A percentile compares a stretch with the other conserved stretches of the same genome.
phyloP scores from a whole-genome alignment of 345 rosid genomes.

The Isatis tinctoria region DNA sequence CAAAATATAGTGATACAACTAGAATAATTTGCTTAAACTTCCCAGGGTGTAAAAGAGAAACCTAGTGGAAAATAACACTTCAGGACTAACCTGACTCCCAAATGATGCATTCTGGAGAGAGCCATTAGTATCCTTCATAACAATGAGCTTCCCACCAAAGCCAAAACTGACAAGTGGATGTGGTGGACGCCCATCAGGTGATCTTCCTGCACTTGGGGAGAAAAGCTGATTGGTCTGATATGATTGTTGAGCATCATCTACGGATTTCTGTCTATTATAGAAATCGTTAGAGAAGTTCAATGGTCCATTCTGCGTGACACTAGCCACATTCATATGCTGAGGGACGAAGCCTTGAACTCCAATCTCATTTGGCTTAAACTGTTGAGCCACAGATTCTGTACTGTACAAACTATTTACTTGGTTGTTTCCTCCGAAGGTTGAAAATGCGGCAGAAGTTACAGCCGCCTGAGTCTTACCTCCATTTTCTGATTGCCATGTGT shows the following conservation, averaged over 20 bases:
- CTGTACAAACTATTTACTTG: slow-evolving; percentile 43
- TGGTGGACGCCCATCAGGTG: slow-evolving; percentile 94
- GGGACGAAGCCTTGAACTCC: slow-evolving; percentile 42
- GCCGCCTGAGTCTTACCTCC: slow-evolving; percentile 18
- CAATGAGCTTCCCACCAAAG: slow-evolving; percentile 93
- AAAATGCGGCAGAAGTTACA: slow-evolving; percentile 19
- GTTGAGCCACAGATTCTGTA: slow-evolving; percentile 37
- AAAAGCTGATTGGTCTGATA: slow-evolving; percentile 55
- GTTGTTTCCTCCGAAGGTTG: slow-evolving; percentile 46
- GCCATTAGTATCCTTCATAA: slow-evolving; percentile 55
- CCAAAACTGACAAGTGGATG: slow-evolving; percentile 93
- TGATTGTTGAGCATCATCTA: slow-evolving; percentile 41
- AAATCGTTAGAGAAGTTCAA: slow-evolving; percentile 46
- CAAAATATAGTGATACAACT: neutral
- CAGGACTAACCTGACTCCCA: slow-evolving; percentile 69
- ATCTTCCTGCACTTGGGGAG: slow-evolving; percentile 53
- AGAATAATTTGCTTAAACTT: neutral
- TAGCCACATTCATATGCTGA: slow-evolving; percentile 49
- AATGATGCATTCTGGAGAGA: slow-evolving; percentile 48
- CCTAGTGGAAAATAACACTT: neutral
- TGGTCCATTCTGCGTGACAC: slow-evolving; percentile 47
- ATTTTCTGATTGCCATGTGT: slow-evolving; percentile 48
- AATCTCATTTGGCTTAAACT: slow-evolving; percentile 42
- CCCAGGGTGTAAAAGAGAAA: neutral
- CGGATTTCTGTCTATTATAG: slow-evolving; percentile 45